Base-by-base conservation (phyloP, 306 rosid genomes). In the Malus fusca region DNA sequence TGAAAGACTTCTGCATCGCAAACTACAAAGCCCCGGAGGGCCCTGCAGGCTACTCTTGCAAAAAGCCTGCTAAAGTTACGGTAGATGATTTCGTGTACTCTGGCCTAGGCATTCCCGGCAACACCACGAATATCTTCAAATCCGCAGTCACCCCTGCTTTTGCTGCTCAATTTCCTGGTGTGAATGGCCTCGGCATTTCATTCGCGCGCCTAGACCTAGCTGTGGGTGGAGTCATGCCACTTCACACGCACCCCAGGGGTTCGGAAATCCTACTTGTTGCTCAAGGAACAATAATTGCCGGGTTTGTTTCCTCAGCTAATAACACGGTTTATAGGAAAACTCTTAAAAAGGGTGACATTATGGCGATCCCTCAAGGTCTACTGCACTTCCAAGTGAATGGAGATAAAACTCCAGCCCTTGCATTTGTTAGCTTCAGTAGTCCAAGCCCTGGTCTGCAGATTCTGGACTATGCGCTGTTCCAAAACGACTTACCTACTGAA, bases 101-200 rank as follows among this genome's bases (percentile, higher is more conserved):
- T 0, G 90, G 90, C 65, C 86, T 92, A 4, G 88, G 85, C 40
- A 15, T 17, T 13, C 69, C 85, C 0, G 97, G 92, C 2, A 90
- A 90, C 88, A 88, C 97, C 63, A 30, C 96, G n/a, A 90, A 87
- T 75, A 84, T 88, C 6, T 84, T 90, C 53, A 90, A 90, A 77
- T 90, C 89, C 0, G 87, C 89, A 0, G 90, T 92, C 13, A 68
- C 87, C 0, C 86, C 93, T 0, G 96, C 93, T 23, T 87, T 92
- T 42, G 86, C 82, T 3, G 82, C 86, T 0, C 93, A 92, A 19
- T 87, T 87, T n/a, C 86, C 96, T 0, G 96, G 93, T 2, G 64
- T 92, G 4, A 92, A 90, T 7, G 97, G 97, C 63, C 93, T 90
- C 2, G 97, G 90, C 4, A 33, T 92, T 10, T 92, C 97, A 12